Conservation (phyloP, 2,329 filamentous ascomycete genomes). For the Leptographium wingfieldii region DNA sequence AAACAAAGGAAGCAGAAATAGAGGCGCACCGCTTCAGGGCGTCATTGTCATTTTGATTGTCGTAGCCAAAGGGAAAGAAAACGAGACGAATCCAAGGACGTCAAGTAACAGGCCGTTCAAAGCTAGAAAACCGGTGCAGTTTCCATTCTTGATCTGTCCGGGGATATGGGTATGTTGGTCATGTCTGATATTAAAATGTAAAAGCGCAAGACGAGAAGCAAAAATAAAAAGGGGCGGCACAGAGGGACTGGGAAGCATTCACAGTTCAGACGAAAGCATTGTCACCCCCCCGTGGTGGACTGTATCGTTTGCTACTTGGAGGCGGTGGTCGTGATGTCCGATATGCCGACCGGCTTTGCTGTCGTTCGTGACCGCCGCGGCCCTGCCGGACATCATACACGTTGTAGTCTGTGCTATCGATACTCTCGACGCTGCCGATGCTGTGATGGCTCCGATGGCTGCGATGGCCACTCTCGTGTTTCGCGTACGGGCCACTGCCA, state of each 20-base stretch:
- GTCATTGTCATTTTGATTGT: not conserved
- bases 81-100: not conserved
- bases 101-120: not conserved
- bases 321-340: slow-evolving; percentile 7
- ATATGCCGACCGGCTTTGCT: not conserved
- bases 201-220: not conserved
- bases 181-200: not conserved
- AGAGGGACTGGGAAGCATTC: not conserved
- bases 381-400: not conserved
- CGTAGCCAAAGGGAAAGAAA: not conserved
- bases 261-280: slow-evolving; percentile 15
- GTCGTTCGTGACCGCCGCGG: not conserved
- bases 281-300: slow-evolving; percentile 12
- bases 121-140: not conserved
- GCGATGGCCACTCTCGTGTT: not conserved
- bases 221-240: not conserved
- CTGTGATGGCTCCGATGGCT: slow-evolving; percentile 8
- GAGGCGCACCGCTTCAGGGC: not conserved
- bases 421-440: not conserved
- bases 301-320: slow-evolving; percentile 4
- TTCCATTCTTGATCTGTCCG: not conserved
- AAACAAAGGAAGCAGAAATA: not conserved
- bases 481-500: not conserved
- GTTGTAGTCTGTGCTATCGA: not conserved
- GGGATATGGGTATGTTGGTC: not conserved